Conservation (phyloP, 306 rosid species). For the Mimosa bimucronata region DNA sequence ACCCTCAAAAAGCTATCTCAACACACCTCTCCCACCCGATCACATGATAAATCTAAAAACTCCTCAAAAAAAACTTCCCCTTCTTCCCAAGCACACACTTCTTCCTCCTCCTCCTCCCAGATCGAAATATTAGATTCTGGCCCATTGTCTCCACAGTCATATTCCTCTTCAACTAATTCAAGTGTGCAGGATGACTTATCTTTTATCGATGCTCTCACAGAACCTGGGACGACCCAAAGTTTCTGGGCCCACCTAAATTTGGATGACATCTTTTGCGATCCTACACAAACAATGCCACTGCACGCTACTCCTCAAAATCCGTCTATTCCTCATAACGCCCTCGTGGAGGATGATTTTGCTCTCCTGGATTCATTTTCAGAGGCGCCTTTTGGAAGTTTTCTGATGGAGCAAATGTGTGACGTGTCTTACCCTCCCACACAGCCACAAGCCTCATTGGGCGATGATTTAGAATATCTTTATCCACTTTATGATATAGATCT, state of each 20-base stretch:
- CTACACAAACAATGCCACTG: background rate
- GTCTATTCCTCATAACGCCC: background rate
- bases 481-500: background rate
- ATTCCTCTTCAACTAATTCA: background rate
- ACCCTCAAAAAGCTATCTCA: slow-evolving; percentile 51
- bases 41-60: background rate
- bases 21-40: background rate
- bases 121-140: background rate
- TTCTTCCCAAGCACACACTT: background rate
- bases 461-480: background rate
- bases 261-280: background rate
- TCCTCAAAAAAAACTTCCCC: slow-evolving; percentile 26
- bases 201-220: background rate
- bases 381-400: background rate
- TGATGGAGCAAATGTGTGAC: background rate
- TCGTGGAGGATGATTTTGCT: background rate
- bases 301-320: background rate
- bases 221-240: background rate
- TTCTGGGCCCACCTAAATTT: background rate
- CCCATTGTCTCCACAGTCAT: slow-evolving; percentile 2
- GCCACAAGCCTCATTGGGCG: background rate
- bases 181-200: background rate
- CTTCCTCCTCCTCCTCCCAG: background rate
- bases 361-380: background rate
- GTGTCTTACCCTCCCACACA: slow-evolving; percentile 11